Conservation (phyloP, 805 yeast species). For the Myxozyma nipponensis region DNA sequence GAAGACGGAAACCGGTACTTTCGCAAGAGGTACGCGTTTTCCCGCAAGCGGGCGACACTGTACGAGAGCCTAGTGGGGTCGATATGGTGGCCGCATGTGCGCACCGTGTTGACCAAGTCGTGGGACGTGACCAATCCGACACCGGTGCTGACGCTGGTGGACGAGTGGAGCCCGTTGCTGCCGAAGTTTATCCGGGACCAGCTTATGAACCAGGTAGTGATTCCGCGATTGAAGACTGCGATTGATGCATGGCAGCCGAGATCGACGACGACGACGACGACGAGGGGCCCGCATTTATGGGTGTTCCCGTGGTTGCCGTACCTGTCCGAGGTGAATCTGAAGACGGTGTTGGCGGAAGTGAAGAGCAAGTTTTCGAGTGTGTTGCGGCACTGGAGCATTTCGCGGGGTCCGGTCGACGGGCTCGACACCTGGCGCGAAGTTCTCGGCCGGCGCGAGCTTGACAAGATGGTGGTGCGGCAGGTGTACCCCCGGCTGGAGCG, state of each 20-base stretch:
- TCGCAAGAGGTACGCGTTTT: constrained; percentile 10
- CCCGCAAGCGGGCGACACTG: constrained; percentile 26
- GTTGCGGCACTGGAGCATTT: constrained; percentile 30
- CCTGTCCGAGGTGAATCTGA: constrained; percentile 20
- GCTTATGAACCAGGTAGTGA: constrained; percentile 36
- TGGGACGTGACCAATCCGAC: constrained; percentile 45
- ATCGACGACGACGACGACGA: constrained; percentile 12
- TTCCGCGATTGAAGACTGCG: constrained; percentile 40
- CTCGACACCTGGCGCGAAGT: constrained; percentile 39
- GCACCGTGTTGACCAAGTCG: constrained; percentile 31
- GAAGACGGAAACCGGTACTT: constrained; percentile 4
- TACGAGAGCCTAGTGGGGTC: constrained; percentile 40
- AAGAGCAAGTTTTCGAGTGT: constrained; percentile 28
- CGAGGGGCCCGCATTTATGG: constrained; percentile 35
- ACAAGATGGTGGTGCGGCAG: constrained; percentile 25
- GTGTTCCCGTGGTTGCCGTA: constrained; percentile 42
- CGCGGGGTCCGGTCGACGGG: constrained; percentile 23
- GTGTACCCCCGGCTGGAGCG: constrained; percentile 30
- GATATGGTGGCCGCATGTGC: constrained; percentile 40
- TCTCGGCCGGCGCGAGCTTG: constrained; percentile 32
- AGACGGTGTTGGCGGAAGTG: constrained; percentile 30
- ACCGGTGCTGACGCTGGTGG: constrained; percentile 40
- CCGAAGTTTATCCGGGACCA: constrained; percentile 34
- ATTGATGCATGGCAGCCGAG: constrained; percentile 41
- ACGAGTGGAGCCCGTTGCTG: constrained; percentile 44